Percentiles rank a stretch among this genome's conserved stretches.
Evolutionary conservation across 306 rosid genomes (phyloP).

Genomic region (Vigna nakashimae): DNA sequence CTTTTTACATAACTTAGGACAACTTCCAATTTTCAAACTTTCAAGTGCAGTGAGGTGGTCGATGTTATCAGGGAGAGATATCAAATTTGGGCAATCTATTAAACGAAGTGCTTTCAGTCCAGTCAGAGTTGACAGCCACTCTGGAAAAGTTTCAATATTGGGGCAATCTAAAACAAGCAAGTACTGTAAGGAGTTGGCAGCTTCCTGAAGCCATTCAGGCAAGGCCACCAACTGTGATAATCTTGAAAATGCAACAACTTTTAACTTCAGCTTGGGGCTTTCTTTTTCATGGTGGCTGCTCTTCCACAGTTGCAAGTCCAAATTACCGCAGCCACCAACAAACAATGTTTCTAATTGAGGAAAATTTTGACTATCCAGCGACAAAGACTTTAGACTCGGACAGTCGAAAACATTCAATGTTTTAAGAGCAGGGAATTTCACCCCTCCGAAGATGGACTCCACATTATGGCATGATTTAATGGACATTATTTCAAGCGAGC

Average conservation of each 20-base stretch:
- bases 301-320: neutral
- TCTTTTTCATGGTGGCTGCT: no score
- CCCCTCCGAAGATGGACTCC: no score
- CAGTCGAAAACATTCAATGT: fast-evolving
- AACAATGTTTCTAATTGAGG: neutral
- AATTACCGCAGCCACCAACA: no score
- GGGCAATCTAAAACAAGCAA: neutral
- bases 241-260: no score
- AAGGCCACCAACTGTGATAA: no score
- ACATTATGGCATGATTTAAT: no score
- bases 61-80: conserved; percentile 25
- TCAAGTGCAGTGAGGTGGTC: conserved; percentile 10
- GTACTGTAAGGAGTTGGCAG: neutral
- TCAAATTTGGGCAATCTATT: neutral
- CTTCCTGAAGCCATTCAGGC: no score
- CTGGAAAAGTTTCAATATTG: conserved; percentile 30
- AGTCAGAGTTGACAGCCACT: conserved; percentile 40
- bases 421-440: neutral
- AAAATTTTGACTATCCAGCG: neutral
- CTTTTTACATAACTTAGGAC: neutral
- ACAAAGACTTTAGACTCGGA: neutral
- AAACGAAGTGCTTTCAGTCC: neutral
- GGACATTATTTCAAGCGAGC: fast-evolving
- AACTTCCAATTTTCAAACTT: neutral
- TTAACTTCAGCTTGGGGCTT: no score